Evolutionary conservation across 2,329 filamentous ascomycete species (phyloP).

Genomic region (Coleophoma cylindrospora): DNA sequence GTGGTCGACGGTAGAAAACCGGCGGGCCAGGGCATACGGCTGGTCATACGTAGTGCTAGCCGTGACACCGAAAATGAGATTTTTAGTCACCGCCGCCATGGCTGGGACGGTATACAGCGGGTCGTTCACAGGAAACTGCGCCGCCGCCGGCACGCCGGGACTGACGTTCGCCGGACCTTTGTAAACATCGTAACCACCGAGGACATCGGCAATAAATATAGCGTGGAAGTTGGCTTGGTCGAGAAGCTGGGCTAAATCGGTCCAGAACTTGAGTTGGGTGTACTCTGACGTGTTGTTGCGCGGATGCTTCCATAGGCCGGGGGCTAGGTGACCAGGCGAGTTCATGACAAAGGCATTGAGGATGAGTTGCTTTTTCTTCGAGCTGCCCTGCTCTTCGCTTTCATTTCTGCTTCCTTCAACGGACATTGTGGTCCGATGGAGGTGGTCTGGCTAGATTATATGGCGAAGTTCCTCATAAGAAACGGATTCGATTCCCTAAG

Average conservation of each 20-base stretch:
- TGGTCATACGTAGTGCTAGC: slow-evolving; percentile 65
- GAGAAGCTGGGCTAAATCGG: slow-evolving; percentile 51
- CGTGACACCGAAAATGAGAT: slow-evolving; percentile 64
- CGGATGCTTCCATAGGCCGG: slow-evolving; percentile 59
- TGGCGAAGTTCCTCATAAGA: no score
- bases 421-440: neutral
- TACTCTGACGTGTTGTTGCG: slow-evolving; percentile 58
- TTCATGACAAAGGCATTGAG: slow-evolving; percentile 45
- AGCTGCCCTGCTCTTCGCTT: neutral
- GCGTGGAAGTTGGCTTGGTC: slow-evolving; percentile 60
- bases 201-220: slow-evolving; percentile 63
- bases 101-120: slow-evolving; percentile 58
- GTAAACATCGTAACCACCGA: slow-evolving; percentile 67
- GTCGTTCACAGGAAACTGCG: slow-evolving; percentile 68
- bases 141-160: slow-evolving; percentile 54
- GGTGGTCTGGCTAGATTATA: no score
- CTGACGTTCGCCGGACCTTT: slow-evolving; percentile 54
- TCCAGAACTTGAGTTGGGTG: slow-evolving; percentile 56
- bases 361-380: slow-evolving; percentile 36
- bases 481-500: no score
- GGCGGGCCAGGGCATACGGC: slow-evolving; percentile 60
- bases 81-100: slow-evolving; percentile 64
- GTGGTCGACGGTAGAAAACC: slow-evolving; percentile 61
- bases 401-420: neutral
- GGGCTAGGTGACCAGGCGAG: slow-evolving; percentile 46